phyloP scores from a whole-genome alignment of 2,329 filamentous ascomycete genomes.

The Pseudocercospora fijiensis region DNA sequence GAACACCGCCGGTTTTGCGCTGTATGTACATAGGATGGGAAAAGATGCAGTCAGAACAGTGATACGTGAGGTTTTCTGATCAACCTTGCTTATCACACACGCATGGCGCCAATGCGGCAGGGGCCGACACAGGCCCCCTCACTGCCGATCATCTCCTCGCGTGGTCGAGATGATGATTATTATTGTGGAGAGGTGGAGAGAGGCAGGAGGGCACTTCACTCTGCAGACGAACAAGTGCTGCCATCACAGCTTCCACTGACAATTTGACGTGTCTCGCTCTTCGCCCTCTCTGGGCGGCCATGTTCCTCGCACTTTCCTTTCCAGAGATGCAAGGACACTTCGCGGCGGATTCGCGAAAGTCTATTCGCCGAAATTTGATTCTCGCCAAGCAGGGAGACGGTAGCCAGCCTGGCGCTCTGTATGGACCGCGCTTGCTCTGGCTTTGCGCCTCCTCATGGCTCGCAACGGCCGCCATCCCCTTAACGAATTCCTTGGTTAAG shows the following conservation, averaged over 20 bases:
- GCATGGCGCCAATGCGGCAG: too few relatives aligned
- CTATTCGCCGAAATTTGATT: slow-evolving; percentile 5
- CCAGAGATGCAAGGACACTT: neutral
- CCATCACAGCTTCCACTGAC: neutral
- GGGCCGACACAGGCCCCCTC: too few relatives aligned
- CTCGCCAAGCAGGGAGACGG: neutral
- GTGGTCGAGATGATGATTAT: too few relatives aligned
- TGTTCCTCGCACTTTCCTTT: neutral
- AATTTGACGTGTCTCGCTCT: neutral
- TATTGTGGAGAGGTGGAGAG: neutral
- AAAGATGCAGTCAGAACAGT: neutral
- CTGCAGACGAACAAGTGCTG: neutral
- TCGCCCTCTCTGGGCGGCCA: neutral
- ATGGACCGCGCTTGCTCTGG: slow-evolving; percentile 10
- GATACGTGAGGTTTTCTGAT: neutral
- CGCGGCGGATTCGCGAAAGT: neutral
- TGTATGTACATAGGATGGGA: slow-evolving; percentile 6
- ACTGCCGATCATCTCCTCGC: neutral
- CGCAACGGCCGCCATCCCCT: slow-evolving; percentile 2
- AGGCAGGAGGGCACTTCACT: too few relatives aligned
- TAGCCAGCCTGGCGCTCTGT: slow-evolving; percentile 2
- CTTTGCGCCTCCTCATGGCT: slow-evolving; percentile 8
- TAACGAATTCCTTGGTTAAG: too few relatives aligned
- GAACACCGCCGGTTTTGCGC: neutral
- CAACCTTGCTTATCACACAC: neutral